Base-by-base conservation (phyloP, 1,139 yeast species). In the Pichia sp. region DNA sequence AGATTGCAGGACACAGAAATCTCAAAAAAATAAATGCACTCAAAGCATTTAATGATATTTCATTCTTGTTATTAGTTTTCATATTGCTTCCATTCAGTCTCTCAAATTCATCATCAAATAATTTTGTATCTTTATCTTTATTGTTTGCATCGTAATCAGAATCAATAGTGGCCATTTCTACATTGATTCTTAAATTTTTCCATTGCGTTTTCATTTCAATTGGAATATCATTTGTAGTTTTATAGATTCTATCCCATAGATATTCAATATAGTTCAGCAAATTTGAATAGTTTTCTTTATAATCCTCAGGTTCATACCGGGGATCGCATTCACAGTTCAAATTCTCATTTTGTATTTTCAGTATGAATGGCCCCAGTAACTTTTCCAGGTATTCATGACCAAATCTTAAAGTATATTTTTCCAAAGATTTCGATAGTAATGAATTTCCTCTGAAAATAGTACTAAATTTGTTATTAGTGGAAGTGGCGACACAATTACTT, bases 1-100 rank as follows among this genome's bases (percentile, higher is more conserved):
- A 67, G 38, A 92, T 76, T 0, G 95, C 95, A 0, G 97, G 97
- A 57, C 96, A 90, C 54, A 87, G 79, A 60, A 86, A 88, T 50
- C 97, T 68, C 50, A 92, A 66, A 60, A 92, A 92, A 27, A 92
- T 67, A 56, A 92, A 85, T 1, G 95, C 90, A 29, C 94, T 77
- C 34, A 90, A 67, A 46, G 95, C 84, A 56, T 88, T 81, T 46
- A 82, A 62, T 1, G 85, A 72, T 1, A 79, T 71, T 5, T 68
- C 68, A 55, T 79, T 82, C 28, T 68, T 73, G 0, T 83, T 81
- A 50, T 77, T 79, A 56, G 81, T 10, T n/a, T 34, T 23, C 6
- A 7, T n/a, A 34, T 11, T 34, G 26, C 7, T 23, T 7, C 26
- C 8, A 34, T 23, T 11, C 11, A 34, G 11, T 8, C 11, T 11